Conservation (phyloP, 2,329 filamentous ascomycete genomes). For the Clarireedia monteithiana region DNA sequence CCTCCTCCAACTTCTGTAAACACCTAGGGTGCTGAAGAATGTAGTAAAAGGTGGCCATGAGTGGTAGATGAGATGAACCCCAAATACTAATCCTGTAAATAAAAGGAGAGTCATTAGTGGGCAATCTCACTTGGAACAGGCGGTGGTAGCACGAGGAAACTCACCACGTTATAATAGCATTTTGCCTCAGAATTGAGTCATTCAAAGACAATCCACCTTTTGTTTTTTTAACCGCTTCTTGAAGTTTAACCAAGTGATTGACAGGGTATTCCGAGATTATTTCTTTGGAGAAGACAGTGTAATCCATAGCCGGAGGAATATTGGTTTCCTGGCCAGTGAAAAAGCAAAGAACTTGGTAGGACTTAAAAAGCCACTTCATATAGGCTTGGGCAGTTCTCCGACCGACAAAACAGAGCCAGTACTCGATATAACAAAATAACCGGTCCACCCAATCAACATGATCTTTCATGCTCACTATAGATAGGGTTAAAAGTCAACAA, state of each 20-base stretch:
- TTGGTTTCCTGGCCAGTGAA: background rate
- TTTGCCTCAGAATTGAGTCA: background rate
- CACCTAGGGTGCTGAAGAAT: slow-evolving; percentile 28
- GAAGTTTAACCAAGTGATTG: background rate
- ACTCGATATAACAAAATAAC: background rate
- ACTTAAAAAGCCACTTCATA: background rate
- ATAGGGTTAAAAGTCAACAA: background rate
- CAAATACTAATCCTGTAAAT: background rate
- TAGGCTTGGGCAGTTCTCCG: background rate
- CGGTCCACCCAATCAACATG: background rate
- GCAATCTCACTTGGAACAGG: background rate
- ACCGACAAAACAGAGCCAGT: background rate
- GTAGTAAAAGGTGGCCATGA: slow-evolving; percentile 11
- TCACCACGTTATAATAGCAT: background rate
- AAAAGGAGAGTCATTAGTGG: no score
- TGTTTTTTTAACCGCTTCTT: background rate
- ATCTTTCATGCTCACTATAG: background rate
- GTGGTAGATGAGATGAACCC: background rate
- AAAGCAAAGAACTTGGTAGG: background rate
- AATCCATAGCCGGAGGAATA: background rate
- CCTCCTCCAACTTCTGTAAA: slow-evolving; percentile 29
- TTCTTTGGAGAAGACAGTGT: background rate
- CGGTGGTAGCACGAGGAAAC: background rate
- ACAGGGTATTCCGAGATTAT: background rate
- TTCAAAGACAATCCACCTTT: background rate